phyloP scores from a whole-genome alignment of 805 yeast genomes.

The Yarrowia osloensis region DNA sequence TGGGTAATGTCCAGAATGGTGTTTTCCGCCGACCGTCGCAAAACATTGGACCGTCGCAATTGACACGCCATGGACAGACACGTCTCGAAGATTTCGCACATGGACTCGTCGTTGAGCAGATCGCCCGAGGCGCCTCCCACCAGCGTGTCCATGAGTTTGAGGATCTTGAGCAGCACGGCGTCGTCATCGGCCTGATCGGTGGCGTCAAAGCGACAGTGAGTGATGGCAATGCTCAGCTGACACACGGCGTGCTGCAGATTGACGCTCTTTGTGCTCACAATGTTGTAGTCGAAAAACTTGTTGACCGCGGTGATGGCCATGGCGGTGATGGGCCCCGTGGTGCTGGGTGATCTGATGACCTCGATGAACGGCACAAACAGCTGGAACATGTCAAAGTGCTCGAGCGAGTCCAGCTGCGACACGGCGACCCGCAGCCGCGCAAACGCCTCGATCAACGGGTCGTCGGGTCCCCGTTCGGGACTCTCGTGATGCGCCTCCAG shows the following conservation, averaged over 20 bases:
- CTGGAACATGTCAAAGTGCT: conserved; percentile 67
- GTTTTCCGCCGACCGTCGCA: conserved; percentile 86
- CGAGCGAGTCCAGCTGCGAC: conserved; percentile 54
- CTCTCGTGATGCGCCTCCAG: conserved; percentile 19
- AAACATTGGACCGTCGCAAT: conserved; percentile 83
- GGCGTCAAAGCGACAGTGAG: conserved; percentile 95
- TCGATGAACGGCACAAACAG: conserved; percentile 83
- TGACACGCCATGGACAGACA: conserved; percentile 90
- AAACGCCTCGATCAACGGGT: conserved; percentile 76
- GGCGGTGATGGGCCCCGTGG: conserved; percentile 83
- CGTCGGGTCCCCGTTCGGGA: conserved; percentile 40
- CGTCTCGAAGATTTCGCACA: conserved; percentile 88
- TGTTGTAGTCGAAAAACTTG: conserved; percentile 68
- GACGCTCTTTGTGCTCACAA: conserved; percentile 57
- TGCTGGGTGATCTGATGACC: conserved; percentile 77
- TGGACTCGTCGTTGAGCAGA: conserved; percentile 73
- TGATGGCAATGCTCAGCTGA: conserved; percentile 71
- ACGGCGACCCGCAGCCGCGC: conserved; percentile 74
- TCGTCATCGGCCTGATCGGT: conserved; percentile 92
- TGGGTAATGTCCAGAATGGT: conserved; percentile 71
- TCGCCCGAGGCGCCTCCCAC: conserved; percentile 65
- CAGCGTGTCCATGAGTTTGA: conserved; percentile 68
- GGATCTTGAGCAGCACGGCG: conserved; percentile 80
- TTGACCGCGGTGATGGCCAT: conserved; percentile 74
- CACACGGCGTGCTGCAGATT: conserved; percentile 60